Percentiles rank a stretch among this genome's conserved stretches.
Evolutionary conservation across 345 rosid genomes (phyloP).

Genomic region (Acer yangbiense): DNA sequence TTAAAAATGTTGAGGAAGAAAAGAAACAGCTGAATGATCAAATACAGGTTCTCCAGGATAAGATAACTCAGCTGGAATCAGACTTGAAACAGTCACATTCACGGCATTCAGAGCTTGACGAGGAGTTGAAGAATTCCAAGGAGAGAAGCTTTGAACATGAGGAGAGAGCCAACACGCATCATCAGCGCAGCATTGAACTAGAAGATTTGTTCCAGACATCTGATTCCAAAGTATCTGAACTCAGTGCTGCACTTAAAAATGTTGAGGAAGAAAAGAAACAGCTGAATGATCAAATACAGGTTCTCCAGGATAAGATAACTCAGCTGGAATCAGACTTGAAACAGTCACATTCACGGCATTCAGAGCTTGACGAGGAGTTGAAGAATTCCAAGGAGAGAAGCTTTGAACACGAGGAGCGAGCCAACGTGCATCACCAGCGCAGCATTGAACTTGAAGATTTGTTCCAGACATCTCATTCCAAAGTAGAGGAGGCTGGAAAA

Average conservation of each 20-base stretch:
- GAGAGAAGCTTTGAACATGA: conserved; percentile 72
- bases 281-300: conserved; percentile 45
- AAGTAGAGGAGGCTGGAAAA: conserved; percentile 69
- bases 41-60: conserved; percentile 56
- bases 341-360: conserved; percentile 41
- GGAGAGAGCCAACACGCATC: conserved; percentile 56
- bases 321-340: conserved; percentile 61
- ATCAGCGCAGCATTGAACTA: conserved; percentile 69
- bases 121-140: conserved; percentile 49
- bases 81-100: conserved; percentile 49
- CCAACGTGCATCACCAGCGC: conserved; percentile 61
- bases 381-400: conserved; percentile 52
- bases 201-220: conserved; percentile 67
- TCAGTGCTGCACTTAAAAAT: conserved; percentile 45
- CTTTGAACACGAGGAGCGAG: conserved; percentile 70
- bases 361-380: conserved; percentile 66
- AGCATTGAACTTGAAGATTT: conserved; percentile 70
- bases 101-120: conserved; percentile 58
- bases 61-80: conserved; percentile 54
- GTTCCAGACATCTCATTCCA: conserved; percentile 64
- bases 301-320: conserved; percentile 49
- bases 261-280: conserved; percentile 66
- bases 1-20: conserved; percentile 61
- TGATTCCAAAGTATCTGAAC: conserved; percentile 65
- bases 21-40: conserved; percentile 48